Conservation (phyloP, 768 basidiomycete species). For the Mycena crocata region DNA sequence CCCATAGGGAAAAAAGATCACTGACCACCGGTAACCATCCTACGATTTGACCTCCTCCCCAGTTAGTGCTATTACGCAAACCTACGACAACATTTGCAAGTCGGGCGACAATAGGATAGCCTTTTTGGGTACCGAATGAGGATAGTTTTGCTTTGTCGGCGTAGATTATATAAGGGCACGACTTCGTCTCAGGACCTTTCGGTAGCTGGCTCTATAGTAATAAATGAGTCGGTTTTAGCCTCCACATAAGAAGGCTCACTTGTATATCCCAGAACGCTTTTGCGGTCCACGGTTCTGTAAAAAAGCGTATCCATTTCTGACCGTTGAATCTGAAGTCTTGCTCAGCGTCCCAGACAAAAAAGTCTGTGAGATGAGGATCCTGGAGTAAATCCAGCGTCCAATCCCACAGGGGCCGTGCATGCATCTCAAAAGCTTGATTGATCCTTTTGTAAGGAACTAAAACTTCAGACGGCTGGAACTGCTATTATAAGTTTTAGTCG, state of each 20-base stretch:
- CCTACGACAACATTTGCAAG: conserved; percentile 46
- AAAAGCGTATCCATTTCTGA: conserved; percentile 39
- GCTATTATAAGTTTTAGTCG: background rate
- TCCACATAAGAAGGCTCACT: conserved; percentile 37
- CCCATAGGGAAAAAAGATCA: background rate
- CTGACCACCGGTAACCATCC: conserved; percentile 54
- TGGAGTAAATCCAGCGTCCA: background rate
- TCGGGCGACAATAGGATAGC: conserved; percentile 49
- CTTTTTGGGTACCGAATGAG: conserved; percentile 51
- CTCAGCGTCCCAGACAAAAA: conserved; percentile 10
- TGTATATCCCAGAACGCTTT: conserved; percentile 51
- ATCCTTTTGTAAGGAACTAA: conserved; percentile 7
- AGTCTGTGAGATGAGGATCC: too few relatives aligned
- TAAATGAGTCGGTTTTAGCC: conserved; percentile 11
- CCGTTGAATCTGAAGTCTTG: conserved; percentile 36
- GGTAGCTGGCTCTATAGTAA: conserved; percentile 38
- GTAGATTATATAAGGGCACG: conserved; percentile 50
- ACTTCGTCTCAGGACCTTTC: conserved; percentile 32
- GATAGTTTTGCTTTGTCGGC: conserved; percentile 55
- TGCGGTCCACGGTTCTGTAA: conserved; percentile 53
- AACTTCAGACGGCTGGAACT: background rate
- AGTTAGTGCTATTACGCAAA: conserved; percentile 46
- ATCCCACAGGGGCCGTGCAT: conserved; percentile 15
- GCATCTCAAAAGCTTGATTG: conserved; percentile 5
- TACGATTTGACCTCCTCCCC: conserved; percentile 49